These are phyloP conservation scores for Cryptococcus hybrid DNA, from an alignment of 1,284 basidiomycete genomes.

Conservation along the genomic window DNA sequence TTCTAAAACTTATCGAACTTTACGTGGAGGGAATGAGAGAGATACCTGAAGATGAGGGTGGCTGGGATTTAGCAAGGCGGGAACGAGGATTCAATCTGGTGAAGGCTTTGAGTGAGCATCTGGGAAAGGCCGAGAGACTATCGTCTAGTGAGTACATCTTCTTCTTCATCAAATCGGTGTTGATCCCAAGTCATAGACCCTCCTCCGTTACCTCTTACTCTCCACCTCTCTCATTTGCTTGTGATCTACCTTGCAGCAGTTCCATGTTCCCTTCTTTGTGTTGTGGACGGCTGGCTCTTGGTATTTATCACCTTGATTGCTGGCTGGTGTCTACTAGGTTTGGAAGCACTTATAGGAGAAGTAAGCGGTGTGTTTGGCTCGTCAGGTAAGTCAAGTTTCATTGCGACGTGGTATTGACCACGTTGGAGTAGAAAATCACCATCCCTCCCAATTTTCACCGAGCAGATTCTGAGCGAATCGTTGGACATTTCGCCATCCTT, in stretches of 20 bases:
- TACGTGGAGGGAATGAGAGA: slow-evolving; percentile 42
- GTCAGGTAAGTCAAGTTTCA: slow-evolving; percentile 22
- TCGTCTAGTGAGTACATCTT: slow-evolving; percentile 32
- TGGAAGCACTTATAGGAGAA: slow-evolving; percentile 43
- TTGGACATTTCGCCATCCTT: slow-evolving; percentile 42
- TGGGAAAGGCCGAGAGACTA: slow-evolving; percentile 45
- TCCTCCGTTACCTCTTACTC: slow-evolving; percentile 41
- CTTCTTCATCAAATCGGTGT: background rate
- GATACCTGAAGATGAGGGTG: slow-evolving; percentile 25
- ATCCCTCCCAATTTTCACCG: slow-evolving; percentile 37
- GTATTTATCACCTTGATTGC: slow-evolving; percentile 38
- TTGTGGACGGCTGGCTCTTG: slow-evolving; percentile 28
- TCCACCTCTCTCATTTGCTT: slow-evolving; percentile 41
- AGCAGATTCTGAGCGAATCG: slow-evolving; percentile 40
- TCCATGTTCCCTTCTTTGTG: slow-evolving; percentile 37
- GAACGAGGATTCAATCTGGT: slow-evolving; percentile 39
- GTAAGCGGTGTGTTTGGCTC: slow-evolving; percentile 43
- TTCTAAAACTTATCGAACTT: slow-evolving; percentile 45
- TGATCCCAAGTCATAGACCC: slow-evolving; percentile 24
- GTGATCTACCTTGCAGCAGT: slow-evolving; percentile 42
- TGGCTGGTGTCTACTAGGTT: slow-evolving; percentile 43
- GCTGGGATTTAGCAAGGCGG: slow-evolving; percentile 41
- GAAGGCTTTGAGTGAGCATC: slow-evolving; percentile 27
- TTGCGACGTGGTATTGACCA: background rate
- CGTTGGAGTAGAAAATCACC: slow-evolving; percentile 32